Evolutionary conservation across 2,329 filamentous ascomycete genomes (phyloP).

Genomic region (Aureobasidium musti): DNA sequence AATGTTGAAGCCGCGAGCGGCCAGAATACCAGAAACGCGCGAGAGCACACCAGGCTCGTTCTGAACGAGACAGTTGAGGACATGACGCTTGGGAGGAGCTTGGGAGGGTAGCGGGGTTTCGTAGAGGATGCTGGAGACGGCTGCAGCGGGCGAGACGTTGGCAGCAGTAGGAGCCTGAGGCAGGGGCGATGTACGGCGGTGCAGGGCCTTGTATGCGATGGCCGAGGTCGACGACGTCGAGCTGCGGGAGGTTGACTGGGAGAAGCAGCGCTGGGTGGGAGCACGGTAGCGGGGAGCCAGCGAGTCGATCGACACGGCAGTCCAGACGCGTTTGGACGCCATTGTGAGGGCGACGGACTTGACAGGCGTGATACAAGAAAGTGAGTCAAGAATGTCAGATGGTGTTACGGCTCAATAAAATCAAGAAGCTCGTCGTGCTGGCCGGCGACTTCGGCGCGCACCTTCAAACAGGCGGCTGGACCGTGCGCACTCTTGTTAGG

Average conservation of each 20-base stretch:
- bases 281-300: constrained; percentile 19
- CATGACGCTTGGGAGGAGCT: constrained; percentile 85
- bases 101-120: constrained; percentile 86
- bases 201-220: constrained; percentile 94
- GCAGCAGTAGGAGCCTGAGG: constrained; percentile 65
- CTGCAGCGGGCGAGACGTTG: constrained; percentile 85
- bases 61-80: constrained; percentile 97
- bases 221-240: constrained; percentile 79
- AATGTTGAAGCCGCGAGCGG: constrained; percentile 97
- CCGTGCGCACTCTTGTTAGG: neutral
- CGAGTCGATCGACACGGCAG: constrained; percentile 29
- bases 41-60: constrained; percentile 98
- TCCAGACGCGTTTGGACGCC: constrained; percentile 41
- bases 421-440: neutral
- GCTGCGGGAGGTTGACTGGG: constrained; percentile 30
- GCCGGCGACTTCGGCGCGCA: constrained; percentile 12
- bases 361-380: constrained; percentile 1
- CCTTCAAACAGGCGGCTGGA: neutral
- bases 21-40: constrained; percentile 92
- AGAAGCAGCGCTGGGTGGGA: constrained; percentile 5
- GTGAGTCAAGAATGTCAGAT: constrained; percentile 1
- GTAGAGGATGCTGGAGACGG: constrained; percentile 98
- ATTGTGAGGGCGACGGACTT: constrained; percentile 34
- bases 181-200: constrained; percentile 84
- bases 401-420: constrained; percentile 11